Base-by-base conservation (phyloP, 306 rosid species). In the Dryas drummondii region DNA sequence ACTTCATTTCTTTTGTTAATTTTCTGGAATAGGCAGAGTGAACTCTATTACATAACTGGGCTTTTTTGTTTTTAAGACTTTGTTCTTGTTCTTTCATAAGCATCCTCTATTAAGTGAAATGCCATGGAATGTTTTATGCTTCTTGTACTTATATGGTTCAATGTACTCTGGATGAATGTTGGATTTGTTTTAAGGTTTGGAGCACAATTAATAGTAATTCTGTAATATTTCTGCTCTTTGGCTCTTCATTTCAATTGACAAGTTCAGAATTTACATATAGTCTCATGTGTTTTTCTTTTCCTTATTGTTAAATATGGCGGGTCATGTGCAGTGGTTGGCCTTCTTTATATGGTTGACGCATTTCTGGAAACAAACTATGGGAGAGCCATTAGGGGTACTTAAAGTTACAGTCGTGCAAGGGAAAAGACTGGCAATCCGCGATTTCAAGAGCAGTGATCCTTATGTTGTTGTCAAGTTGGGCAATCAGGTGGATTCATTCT, bases 391-490 rank as follows among this genome's bases (percentile, higher is more conserved):
- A 77, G 99, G 97, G 50, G 55, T 74, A 66, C 88, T 94, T 10
- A 94, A 94, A 81, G 92, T 94, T 47, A 81, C 55, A 47, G 89
- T 92, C 76, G 87, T 90, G 79, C 91, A 89, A 87, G 99, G 99
- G 58, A 92, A 83, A 77, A 79, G 84, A 76, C 86, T 94, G 68
- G 99, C 84, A 19, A 90, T 94, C 80, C 87, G 99, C n/a, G 99
- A 94, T 84, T 94, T 94, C 88, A 94, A 83, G 88, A 91, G 83
- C 66, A 94, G 99, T 70, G 99, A 94, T 89, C 97, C 99, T 76
- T 94, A 94, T 84, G 99, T 94, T 78, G 86, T 94, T 67, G 90
- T 92, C 84, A 94, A 94, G 88, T 68, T 92, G 68, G 97, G 93
- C 52, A 86, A 84, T 82, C 99, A 90, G 97, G 99, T 92, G 55